phyloP scores from a whole-genome alignment of 2,329 filamentous ascomycete species.

The Stagonosporopsis rhizophila region DNA sequence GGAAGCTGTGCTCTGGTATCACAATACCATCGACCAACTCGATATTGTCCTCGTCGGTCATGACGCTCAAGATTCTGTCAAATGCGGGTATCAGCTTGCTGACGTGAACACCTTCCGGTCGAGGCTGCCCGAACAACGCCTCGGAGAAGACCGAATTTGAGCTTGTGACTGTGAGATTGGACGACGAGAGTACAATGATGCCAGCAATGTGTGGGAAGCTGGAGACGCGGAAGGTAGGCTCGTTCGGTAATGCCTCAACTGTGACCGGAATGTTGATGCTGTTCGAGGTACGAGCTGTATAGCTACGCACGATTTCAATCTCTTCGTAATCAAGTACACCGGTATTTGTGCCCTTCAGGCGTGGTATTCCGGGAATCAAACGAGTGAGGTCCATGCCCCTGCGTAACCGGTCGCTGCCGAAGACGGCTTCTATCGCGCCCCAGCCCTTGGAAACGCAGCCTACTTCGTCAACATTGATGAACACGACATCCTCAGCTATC shows the following conservation, averaged over 20 bases:
- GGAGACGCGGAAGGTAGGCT: constrained; percentile 80
- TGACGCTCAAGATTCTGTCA: constrained; percentile 78
- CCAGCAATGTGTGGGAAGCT: constrained; percentile 98
- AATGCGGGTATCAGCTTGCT: constrained; percentile 85
- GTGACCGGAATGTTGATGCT: constrained; percentile 84
- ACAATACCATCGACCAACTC: constrained; percentile 91
- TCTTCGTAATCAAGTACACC: constrained; percentile 81
- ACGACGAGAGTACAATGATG: constrained; percentile 88
- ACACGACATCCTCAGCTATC: constrained; percentile 91
- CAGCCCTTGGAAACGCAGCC: constrained; percentile 73
- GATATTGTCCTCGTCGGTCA: constrained; percentile 87
- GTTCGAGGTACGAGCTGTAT: constrained; percentile 80
- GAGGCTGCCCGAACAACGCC: constrained; percentile 87
- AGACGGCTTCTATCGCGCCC: constrained; percentile 85
- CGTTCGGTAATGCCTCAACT: constrained; percentile 73
- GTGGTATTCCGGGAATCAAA: constrained; percentile 82
- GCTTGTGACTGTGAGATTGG: constrained; percentile 80
- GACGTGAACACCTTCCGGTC: constrained; percentile 80
- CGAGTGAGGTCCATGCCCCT: constrained; percentile 76
- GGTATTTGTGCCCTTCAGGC: constrained; percentile 73
- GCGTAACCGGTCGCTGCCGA: constrained; percentile 74
- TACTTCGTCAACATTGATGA: constrained; percentile 77
- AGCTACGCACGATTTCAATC: constrained; percentile 75
- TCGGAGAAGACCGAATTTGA: constrained; percentile 95
- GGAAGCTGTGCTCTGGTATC: constrained; percentile 93